phyloP scores from a whole-genome alignment of 495 filamentous ascomycete species.

The Talaromyces wortmannii region DNA sequence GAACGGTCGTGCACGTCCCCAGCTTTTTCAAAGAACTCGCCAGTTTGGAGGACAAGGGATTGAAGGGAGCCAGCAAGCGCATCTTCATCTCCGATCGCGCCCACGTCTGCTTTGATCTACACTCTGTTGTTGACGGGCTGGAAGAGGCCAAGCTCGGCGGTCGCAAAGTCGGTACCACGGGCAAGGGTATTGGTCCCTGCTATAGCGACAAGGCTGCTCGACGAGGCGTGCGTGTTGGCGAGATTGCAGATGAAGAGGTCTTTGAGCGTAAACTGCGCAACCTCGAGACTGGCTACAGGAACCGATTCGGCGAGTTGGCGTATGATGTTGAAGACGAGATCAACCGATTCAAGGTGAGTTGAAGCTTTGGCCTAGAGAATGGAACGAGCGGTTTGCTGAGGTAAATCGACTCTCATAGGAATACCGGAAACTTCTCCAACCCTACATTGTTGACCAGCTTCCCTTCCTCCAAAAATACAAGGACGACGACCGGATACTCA shows the following conservation, averaged over 20 bases:
- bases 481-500: conserved; percentile 57
- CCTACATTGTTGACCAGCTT: conserved; percentile 61
- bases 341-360: conserved; percentile 48
- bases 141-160: conserved; percentile 74
- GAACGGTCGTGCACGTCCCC: conserved; percentile 78
- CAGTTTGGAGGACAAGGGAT: conserved; percentile 62
- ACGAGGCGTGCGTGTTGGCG: conserved; percentile 65
- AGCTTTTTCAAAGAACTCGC: conserved; percentile 83
- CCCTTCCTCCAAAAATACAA: conserved; percentile 41
- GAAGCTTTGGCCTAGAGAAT: not conserved
- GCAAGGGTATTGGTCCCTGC: conserved; percentile 68
- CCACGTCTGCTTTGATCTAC: conserved; percentile 80
- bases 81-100: conserved; percentile 77
- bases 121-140: conserved; percentile 73
- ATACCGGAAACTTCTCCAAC: conserved; percentile 59
- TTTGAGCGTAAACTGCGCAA: conserved; percentile 69
- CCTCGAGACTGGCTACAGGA: conserved; percentile 60
- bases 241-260: conserved; percentile 64
- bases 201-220: conserved; percentile 78
- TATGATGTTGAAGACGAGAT: conserved; percentile 84
- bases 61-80: conserved; percentile 54
- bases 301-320: conserved; percentile 66
- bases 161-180: conserved; percentile 49
- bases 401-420: conserved; percentile 24
- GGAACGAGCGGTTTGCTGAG: no score